phyloP scores from a whole-genome alignment of 345 rosid species.

The Linum lewisii region DNA sequence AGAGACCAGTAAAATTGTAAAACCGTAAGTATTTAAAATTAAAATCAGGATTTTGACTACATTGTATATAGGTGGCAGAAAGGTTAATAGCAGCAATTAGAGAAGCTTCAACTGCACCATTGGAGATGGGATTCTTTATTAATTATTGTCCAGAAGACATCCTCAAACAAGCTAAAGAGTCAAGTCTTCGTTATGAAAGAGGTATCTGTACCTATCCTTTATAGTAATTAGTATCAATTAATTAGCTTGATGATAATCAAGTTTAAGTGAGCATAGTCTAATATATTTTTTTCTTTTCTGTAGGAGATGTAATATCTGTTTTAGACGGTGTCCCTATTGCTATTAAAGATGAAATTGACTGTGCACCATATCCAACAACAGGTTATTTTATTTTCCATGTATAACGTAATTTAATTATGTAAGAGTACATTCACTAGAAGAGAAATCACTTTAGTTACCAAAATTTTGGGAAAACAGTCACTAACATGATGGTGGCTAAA shows the following conservation, averaged over 20 bases:
- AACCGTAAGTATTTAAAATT: too few species aligned
- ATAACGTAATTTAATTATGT: too few species aligned
- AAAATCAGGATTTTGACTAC: too few species aligned
- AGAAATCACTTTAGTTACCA: too few species aligned
- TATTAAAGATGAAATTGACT: slow-evolving; percentile 69
- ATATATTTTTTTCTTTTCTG: not conserved
- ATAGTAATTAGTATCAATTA: not conserved
- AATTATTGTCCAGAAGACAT: slow-evolving; percentile 36
- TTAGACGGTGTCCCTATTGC: slow-evolving; percentile 71
- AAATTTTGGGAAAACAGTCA: too few species aligned
- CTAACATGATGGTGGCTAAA: too few species aligned
- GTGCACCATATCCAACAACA: slow-evolving; percentile 67
- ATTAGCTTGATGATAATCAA: not conserved
- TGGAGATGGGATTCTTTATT: slow-evolving; percentile 58
- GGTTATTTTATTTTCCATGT: too few species aligned
- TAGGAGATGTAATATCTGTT: slow-evolving; percentile 54
- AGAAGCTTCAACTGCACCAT: slow-evolving; percentile 30
- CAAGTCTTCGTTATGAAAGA: slow-evolving; percentile 41
- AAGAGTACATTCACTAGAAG: too few species aligned
- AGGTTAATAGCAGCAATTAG: slow-evolving; percentile 33
- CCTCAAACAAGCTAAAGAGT: slow-evolving; percentile 45
- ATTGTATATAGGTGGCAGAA: slow-evolving; percentile 38
- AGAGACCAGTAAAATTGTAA: too few species aligned
- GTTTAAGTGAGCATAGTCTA: not conserved
- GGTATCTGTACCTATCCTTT: slow-evolving; percentile 22